Conservation (phyloP, 2,329 filamentous ascomycete genomes). For the Bipolaris cookei region DNA sequence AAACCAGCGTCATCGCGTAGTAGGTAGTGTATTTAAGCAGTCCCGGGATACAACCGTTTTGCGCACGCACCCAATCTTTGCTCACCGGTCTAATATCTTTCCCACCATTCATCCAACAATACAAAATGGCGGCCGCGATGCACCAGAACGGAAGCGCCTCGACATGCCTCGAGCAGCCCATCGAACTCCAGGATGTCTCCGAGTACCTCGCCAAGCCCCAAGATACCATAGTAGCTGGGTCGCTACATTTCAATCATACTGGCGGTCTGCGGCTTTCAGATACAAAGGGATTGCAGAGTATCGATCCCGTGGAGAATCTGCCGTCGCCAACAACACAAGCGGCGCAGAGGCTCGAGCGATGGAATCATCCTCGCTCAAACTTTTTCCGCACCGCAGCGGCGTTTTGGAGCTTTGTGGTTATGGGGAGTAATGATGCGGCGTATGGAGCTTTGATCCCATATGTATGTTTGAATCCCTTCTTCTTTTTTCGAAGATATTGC, state of each 20-base stretch:
- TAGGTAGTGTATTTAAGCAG: neutral
- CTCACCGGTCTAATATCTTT: too few relatives aligned
- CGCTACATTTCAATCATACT: slow-evolving; percentile 4
- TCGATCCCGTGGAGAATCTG: slow-evolving; percentile 48
- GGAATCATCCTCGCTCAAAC: slow-evolving; percentile 69
- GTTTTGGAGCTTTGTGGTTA: slow-evolving; percentile 67
- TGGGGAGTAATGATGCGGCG: slow-evolving; percentile 73
- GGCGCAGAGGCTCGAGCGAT: slow-evolving; percentile 58
- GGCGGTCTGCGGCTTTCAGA: slow-evolving; percentile 25
- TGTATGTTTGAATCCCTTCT: slow-evolving; percentile 29
- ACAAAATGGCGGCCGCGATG: neutral
- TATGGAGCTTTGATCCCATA: slow-evolving; percentile 63
- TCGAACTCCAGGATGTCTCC: slow-evolving; percentile 43
- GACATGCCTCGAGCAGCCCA: slow-evolving; percentile 41
- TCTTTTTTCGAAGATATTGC: neutral
- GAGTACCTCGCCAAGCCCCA: slow-evolving; percentile 27
- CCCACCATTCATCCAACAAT: too few relatives aligned
- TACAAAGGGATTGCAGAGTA: slow-evolving; percentile 16
- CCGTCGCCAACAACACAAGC: slow-evolving; percentile 56
- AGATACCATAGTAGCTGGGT: slow-evolving; percentile 25
- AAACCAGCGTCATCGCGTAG: neutral
- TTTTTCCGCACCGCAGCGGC: slow-evolving; percentile 64
- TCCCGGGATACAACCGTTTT: too few relatives aligned
- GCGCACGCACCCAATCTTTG: neutral
- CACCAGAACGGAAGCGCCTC: slow-evolving; percentile 43